These are phyloP conservation scores for Curvularia sp. DNA, from an alignment of 2,329 filamentous ascomycete species.

Conservation along the genomic window DNA sequence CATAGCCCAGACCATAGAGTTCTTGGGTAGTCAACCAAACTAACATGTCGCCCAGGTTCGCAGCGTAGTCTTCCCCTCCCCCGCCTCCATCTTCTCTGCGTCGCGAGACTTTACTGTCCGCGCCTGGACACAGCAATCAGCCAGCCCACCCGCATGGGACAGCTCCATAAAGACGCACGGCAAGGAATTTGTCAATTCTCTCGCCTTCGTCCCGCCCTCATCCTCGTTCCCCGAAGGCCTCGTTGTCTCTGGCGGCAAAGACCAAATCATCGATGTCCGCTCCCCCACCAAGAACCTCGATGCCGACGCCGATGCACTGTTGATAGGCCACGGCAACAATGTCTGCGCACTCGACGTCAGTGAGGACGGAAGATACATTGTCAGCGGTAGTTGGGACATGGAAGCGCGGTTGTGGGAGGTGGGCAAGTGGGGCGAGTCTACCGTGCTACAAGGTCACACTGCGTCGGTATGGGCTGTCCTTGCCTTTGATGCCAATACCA, in stretches of 20 bases:
- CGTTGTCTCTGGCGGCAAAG: constrained; percentile 85
- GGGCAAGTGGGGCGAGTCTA: constrained; percentile 81
- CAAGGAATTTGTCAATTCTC: constrained; percentile 83
- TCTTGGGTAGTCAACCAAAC: neutral
- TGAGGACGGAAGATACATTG: constrained; percentile 73
- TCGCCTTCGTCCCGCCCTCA: constrained; percentile 77
- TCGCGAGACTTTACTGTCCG: constrained; percentile 92
- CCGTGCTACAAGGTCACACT: constrained; percentile 76
- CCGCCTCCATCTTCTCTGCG: constrained; percentile 78
- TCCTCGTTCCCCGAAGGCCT: constrained; percentile 76
- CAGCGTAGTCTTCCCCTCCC: constrained; percentile 77
- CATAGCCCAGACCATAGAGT: neutral
- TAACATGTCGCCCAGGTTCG: constrained; percentile 70
- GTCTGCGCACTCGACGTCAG: constrained; percentile 86
- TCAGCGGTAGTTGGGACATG: constrained; percentile 94
- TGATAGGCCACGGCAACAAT: constrained; percentile 86
- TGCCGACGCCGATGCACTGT: constrained; percentile 82
- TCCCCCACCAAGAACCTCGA: constrained; percentile 70
- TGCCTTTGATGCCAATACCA: constrained; percentile 76
- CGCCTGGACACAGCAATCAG: constrained; percentile 75
- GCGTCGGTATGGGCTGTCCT: constrained; percentile 92
- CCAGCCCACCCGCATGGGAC: constrained; percentile 74
- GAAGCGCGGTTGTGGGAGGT: constrained; percentile 86
- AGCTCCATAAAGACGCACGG: constrained; percentile 79
- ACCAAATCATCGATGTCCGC: constrained; percentile 90